Evolutionary conservation across 768 basidiomycete species (phyloP), one percentile per base, ranked within the genome.

Genomic region (Lactarius hatsudake): DNA sequence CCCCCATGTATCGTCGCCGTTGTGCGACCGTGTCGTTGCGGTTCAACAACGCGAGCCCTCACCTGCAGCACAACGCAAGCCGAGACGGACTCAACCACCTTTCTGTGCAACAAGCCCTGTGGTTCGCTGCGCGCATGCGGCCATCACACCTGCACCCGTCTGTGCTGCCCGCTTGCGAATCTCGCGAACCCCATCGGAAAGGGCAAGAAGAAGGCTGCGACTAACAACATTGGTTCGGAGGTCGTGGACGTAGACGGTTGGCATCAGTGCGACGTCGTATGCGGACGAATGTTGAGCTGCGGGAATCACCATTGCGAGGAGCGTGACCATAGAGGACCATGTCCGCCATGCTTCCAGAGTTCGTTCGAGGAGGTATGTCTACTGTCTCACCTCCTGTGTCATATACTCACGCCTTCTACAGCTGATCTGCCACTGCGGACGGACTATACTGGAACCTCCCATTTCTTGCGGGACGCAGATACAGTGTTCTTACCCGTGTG

Each of bases 111-210:
- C 64, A 83, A 85, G 38, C 84, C 87, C 1, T 99, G 97, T 74
- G 78, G 79, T 23, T 91, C 88, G 0, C 79, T 94, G 12, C 85
- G 94, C 18, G 83, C 85, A 9, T 98, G 97, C 74, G 93, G 96
- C 0, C 81, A 87, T 26, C 97, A 99, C 73, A 87, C 90, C 68
- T 98, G 97, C 74, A 81, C 82, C 20, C 83, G 95, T 4, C 66
- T 89, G 10, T 98, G 97, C 74, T 99, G 97, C 72, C 96, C 97
- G 0, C 83, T 98, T 0, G 90, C 94, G 0, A 85, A 82, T 23
- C 78, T 91, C 5, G 81, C 83, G 15, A 73, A 76, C 17, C 68
- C 75, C 26, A 75, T 80, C 57, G 82, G 82, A 71, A 91, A 89
- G 72, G 80, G 76, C 18, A 87, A 87, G 72, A 78, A 86, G 79